Evolutionary conservation across 805 yeast genomes (phyloP).

Genomic region (Candida ficus): DNA sequence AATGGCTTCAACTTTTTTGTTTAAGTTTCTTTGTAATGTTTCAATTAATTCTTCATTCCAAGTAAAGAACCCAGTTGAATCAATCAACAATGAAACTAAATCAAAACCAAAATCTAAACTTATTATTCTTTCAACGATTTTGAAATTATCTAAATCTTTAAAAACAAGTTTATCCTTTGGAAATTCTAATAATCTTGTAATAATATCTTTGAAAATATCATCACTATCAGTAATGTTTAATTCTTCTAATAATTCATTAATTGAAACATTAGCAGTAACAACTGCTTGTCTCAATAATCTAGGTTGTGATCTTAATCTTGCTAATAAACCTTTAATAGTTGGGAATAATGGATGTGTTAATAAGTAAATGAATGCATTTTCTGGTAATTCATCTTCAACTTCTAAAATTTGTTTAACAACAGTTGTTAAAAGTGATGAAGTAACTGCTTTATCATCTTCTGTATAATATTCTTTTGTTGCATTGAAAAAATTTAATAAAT

Average conservation of each 20-base stretch:
- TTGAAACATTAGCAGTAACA: slow-evolving; percentile 65
- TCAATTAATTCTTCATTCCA: slow-evolving; percentile 50
- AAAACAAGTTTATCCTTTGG: slow-evolving; percentile 36
- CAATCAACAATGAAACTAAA: slow-evolving; percentile 60
- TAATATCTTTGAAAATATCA: slow-evolving; percentile 62
- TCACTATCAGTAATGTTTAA: slow-evolving; percentile 51
- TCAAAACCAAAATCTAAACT: slow-evolving; percentile 49
- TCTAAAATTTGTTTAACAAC: slow-evolving; percentile 40
- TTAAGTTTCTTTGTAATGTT: slow-evolving; percentile 40
- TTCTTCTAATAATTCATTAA: slow-evolving; percentile 58
- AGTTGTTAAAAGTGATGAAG: slow-evolving; percentile 45
- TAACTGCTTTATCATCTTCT: slow-evolving; percentile 63
- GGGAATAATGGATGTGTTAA: slow-evolving; percentile 90
- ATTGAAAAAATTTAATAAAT: slow-evolving; percentile 27
- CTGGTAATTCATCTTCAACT: slow-evolving; percentile 23
- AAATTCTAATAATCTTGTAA: slow-evolving; percentile 58
- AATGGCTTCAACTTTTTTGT: slow-evolving; percentile 40
- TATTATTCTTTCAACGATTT: slow-evolving; percentile 40
- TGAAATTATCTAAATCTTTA: slow-evolving; percentile 28
- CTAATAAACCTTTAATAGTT: slow-evolving; percentile 50
- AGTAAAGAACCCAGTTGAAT: slow-evolving; percentile 67
- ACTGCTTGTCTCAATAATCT: slow-evolving; percentile 77
- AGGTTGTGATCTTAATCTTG: slow-evolving; percentile 47
- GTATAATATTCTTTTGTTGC: slow-evolving; percentile 48
- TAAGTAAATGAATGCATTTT: slow-evolving; percentile 60